A percentile compares a stretch with the other conserved stretches of the same genome.
These are phyloP conservation scores for Yarrowia sp. DNA, from an alignment of 805 yeast species.

Conservation along the genomic window DNA sequence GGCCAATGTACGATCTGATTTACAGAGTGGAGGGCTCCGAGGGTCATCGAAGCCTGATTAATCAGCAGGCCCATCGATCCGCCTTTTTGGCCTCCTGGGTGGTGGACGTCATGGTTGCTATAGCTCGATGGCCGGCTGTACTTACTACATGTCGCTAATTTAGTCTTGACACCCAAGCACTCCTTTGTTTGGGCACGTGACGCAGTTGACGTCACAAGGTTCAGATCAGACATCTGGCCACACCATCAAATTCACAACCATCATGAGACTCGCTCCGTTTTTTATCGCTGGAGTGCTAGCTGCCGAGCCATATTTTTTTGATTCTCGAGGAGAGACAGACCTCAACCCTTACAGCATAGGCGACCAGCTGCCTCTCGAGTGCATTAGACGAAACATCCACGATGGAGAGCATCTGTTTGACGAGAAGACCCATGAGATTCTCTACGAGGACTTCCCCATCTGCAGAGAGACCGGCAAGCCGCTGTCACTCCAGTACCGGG, in stretches of 20 bases:
- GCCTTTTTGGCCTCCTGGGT: background rate
- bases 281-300: constrained; percentile 14
- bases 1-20: constrained; percentile 6
- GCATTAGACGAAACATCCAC: constrained; percentile 67
- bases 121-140: background rate
- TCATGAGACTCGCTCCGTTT: constrained; percentile 11
- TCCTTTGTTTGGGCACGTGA: constrained; percentile 20
- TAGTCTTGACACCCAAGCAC: background rate
- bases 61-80: too few relatives aligned
- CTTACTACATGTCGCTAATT: background rate
- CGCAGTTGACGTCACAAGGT: background rate
- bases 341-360: constrained; percentile 23
- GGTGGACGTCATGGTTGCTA: background rate
- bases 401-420: constrained; percentile 75
- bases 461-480: constrained; percentile 67
- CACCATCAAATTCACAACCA: constrained; percentile 1
- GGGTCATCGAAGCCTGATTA: too few relatives aligned
- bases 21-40: background rate
- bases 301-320: constrained; percentile 8
- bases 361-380: constrained; percentile 44
- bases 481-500: constrained; percentile 53
- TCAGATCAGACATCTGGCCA: constrained; percentile 25
- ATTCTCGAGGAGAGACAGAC: constrained; percentile 12
- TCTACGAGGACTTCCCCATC: constrained; percentile 56
- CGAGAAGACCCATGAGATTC: constrained; percentile 49